Conservation (phyloP, 257 asterid genomes). For the Solanum sitiens region DNA sequence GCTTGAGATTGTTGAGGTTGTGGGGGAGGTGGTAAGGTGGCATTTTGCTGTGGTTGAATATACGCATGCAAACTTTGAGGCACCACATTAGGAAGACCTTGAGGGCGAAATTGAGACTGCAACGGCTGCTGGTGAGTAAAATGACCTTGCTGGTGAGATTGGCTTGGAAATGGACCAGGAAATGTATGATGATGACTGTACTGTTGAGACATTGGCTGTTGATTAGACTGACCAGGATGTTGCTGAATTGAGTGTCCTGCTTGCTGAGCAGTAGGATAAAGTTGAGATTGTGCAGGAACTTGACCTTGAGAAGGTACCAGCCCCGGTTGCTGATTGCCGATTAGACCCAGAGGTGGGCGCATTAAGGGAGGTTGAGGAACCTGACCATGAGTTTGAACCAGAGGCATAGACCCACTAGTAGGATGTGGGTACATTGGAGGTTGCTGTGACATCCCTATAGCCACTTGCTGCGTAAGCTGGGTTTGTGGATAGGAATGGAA, state of each 20-base stretch:
- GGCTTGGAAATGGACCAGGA: constrained; percentile 36
- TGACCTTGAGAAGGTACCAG: constrained; percentile 43
- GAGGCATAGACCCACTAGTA: constrained; percentile 31
- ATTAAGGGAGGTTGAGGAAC: constrained; percentile 32
- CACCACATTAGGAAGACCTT: constrained; percentile 38
- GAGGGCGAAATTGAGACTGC: constrained; percentile 46
- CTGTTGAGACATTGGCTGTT: constrained; percentile 41
- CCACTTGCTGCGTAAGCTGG: constrained; percentile 46
- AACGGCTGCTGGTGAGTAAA: constrained; percentile 33
- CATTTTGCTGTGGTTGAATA: constrained; percentile 23
- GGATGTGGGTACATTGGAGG: constrained; percentile 27
- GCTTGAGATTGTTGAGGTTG: constrained; percentile 44
- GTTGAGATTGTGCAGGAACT: constrained; percentile 38
- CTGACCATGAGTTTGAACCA: constrained; percentile 44
- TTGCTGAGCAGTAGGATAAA: constrained; percentile 45
- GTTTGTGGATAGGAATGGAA: constrained; percentile 58
- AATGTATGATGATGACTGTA: constrained; percentile 50
- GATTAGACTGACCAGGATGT: constrained; percentile 46
- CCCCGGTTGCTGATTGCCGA: constrained; percentile 34
- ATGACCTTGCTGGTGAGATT: constrained; percentile 42
- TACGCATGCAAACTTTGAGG: constrained; percentile 13
- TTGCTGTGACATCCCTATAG: constrained; percentile 36
- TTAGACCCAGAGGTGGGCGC: constrained; percentile 43
- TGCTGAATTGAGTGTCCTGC: constrained; percentile 32
- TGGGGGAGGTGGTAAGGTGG: constrained; percentile 13